These are phyloP conservation scores for Tolypocladium tundrense DNA, from an alignment of 2,329 filamentous ascomycete species.

Conservation along the genomic window DNA sequence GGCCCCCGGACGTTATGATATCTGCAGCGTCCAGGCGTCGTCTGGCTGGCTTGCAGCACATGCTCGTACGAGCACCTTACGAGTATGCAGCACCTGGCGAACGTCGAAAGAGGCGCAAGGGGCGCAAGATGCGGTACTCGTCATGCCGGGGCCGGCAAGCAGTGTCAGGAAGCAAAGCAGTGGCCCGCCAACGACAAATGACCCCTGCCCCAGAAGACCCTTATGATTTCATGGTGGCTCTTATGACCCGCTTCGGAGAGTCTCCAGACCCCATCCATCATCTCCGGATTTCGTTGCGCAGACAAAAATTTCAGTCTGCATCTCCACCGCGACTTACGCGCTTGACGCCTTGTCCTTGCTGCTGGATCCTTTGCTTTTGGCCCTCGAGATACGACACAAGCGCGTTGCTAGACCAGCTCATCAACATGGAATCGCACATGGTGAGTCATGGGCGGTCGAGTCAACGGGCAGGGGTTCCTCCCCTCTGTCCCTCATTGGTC, in stretches of 20 bases:
- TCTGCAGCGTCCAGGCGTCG: not conserved
- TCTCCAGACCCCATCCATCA: conserved; percentile 1
- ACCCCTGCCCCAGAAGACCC: conserved; percentile 1
- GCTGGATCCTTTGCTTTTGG: not conserved
- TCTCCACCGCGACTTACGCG: not conserved
- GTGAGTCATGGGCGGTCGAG: not conserved
- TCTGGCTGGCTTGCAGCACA: not conserved
- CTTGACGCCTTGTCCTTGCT: not conserved
- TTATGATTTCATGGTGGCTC: conserved; percentile 5
- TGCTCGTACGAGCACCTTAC: no score
- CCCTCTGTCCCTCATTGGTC: not conserved
- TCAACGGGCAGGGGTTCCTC: not conserved
- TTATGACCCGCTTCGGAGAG: not conserved
- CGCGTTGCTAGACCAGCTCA: not conserved
- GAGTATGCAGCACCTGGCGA: not conserved
- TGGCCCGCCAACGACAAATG: not conserved
- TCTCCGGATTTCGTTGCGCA: conserved; percentile 3
- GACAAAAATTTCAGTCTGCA: not conserved
- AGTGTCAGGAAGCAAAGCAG: not conserved
- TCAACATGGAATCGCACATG: not conserved
- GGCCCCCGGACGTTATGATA: not conserved
- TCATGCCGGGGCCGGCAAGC: not conserved
- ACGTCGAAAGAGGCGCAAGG: not conserved
- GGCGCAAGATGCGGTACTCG: not conserved
- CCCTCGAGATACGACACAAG: not conserved